phyloP scores from a whole-genome alignment of 768 basidiomycete genomes.

The Amanita rimosa region DNA sequence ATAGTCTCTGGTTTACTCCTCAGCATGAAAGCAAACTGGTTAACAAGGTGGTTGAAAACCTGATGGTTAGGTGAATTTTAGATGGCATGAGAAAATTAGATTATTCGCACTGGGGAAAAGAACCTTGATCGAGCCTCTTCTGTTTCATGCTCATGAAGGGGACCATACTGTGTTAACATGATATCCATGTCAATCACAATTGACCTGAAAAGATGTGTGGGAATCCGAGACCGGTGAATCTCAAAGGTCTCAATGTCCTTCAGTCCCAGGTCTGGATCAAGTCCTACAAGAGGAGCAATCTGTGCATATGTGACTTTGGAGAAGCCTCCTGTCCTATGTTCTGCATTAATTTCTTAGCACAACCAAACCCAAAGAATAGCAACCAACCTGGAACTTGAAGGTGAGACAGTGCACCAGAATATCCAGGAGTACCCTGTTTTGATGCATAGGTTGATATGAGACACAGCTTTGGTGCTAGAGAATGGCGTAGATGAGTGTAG shows the following conservation, averaged over 20 bases:
- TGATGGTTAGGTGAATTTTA: slow-evolving; percentile 8
- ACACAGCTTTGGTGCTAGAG: too few species aligned
- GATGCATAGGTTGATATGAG: too few species aligned
- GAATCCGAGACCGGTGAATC: slow-evolving; percentile 15
- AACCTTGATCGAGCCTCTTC: slow-evolving; percentile 15
- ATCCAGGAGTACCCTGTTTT: too few species aligned
- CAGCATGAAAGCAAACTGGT: slow-evolving; percentile 9
- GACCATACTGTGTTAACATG: slow-evolving; percentile 12
- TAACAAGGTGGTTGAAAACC: too few species aligned
- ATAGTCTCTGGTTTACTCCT: slow-evolving; percentile 11
- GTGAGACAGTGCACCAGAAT: too few species aligned
- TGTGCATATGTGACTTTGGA: slow-evolving; percentile 4
- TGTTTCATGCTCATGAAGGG: slow-evolving; percentile 12
- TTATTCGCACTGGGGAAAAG: slow-evolving; percentile 11
- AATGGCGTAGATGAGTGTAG: too few species aligned
- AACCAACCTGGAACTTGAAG: slow-evolving; percentile 22
- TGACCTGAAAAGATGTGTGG: slow-evolving; percentile 12
- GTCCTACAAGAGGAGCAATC: slow-evolving; percentile 12
- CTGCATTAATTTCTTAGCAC: too few species aligned
- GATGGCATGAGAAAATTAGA: slow-evolving; percentile 8
- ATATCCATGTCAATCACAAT: slow-evolving; percentile 14
- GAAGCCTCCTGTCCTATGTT: too few species aligned
- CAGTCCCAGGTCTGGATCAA: slow-evolving; percentile 7
- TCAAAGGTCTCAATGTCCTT: slow-evolving; percentile 12
- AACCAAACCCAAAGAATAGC: too few species aligned